Percentiles rank a stretch among this genome's conserved stretches.
phyloP scores from a whole-genome alignment of 2,329 filamentous ascomycete species.

The Cercospora nicotianae region DNA sequence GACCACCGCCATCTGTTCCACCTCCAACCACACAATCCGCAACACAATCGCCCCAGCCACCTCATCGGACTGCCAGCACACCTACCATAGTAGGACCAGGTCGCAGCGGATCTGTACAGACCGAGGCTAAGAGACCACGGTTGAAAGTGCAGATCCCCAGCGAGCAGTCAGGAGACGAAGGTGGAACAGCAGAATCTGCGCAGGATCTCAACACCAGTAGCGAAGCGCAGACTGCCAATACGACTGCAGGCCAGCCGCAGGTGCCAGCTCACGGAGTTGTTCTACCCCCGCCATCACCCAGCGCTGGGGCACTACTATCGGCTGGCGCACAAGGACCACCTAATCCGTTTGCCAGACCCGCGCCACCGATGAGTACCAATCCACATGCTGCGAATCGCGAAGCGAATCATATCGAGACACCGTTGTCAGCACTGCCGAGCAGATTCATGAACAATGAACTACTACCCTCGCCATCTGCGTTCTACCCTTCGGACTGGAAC shows the following conservation, averaged over 20 bases:
- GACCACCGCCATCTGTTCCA: conserved; percentile 48
- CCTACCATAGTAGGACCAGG: conserved; percentile 70
- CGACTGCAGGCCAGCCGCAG: conserved; percentile 49
- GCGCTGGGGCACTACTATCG: conserved; percentile 78
- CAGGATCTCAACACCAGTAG: conserved; percentile 57
- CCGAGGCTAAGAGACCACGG: conserved; percentile 70
- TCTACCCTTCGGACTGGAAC: conserved; percentile 80
- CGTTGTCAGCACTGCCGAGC: conserved; percentile 89
- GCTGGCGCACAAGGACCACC: conserved; percentile 89
- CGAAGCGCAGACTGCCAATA: conserved; percentile 22
- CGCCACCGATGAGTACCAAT: conserved; percentile 65
- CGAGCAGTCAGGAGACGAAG: conserved; percentile 73
- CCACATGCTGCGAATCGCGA: conserved; percentile 39
- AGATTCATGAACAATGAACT: conserved; percentile 86
- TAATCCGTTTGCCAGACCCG: conserved; percentile 90
- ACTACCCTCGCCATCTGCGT: conserved; percentile 84
- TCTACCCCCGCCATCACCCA: conserved; percentile 88
- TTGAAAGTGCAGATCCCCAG: conserved; percentile 94
- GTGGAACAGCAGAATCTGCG: conserved; percentile 71
- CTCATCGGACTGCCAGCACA: conserved; percentile 55
- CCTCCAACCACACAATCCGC: conserved; percentile 35
- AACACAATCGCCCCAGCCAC: conserved; percentile 37
- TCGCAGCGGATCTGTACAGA: conserved; percentile 72
- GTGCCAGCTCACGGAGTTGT: conserved; percentile 62
- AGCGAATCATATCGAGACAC: conserved; percentile 65